phyloP scores from a whole-genome alignment of 108 stramenopile species.

The Ochromonas danica region DNA sequence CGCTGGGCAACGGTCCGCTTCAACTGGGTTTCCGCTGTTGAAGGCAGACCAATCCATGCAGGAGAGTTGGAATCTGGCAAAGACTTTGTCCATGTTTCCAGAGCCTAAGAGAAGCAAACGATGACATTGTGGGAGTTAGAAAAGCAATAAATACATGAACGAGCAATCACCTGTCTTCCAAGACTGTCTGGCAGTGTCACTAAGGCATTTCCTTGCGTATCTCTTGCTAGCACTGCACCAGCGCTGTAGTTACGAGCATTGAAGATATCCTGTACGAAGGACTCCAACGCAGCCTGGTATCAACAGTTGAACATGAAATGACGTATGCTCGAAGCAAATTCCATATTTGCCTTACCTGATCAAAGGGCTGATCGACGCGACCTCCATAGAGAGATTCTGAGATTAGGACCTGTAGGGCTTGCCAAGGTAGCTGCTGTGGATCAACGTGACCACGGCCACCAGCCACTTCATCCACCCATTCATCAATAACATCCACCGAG shows the following conservation, averaged over 20 bases:
- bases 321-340: not conserved
- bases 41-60: slow-evolving; percentile 40
- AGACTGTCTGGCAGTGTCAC: slow-evolving; percentile 25
- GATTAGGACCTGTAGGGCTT: slow-evolving; percentile 52
- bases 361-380: slow-evolving; percentile 44
- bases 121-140: not conserved
- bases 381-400: slow-evolving; percentile 60
- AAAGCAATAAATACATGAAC: no score
- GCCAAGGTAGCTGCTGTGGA: slow-evolving; percentile 54
- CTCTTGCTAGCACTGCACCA: not conserved
- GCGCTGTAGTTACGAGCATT: slow-evolving; percentile 2
- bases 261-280: slow-evolving; percentile 6
- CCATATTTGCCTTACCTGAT: not conserved
- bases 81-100: slow-evolving; percentile 36
- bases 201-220: not conserved
- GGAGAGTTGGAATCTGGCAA: slow-evolving; percentile 37
- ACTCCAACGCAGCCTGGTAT: slow-evolving; percentile 4
- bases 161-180: not conserved
- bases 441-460: slow-evolving; percentile 46
- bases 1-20: not conserved
- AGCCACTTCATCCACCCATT: slow-evolving; percentile 52
- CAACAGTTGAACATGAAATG: not conserved
- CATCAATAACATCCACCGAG: slow-evolving; percentile 66
- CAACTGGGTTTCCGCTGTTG: slow-evolving; percentile 42
- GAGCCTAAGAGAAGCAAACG: not conserved